phyloP scores from a whole-genome alignment of 352 stramenopile genomes.

The Phytophthora hibernalis region DNA sequence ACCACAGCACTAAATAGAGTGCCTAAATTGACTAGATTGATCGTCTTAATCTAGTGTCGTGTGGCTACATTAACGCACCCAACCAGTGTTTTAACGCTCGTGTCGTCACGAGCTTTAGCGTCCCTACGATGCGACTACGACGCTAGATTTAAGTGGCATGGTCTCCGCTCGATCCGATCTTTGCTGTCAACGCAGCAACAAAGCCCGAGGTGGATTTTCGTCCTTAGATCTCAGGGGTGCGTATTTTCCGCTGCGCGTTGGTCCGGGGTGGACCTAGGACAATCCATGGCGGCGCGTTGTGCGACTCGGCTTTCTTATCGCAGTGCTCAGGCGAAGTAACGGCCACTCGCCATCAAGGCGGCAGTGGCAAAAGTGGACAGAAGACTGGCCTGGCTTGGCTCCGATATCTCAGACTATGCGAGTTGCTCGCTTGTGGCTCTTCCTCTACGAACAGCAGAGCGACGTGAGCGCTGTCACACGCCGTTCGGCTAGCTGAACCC shows the following conservation, averaged over 20 bases:
- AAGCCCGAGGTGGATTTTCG: conserved; percentile 19
- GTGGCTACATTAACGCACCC: no score
- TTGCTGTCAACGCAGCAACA: conserved; percentile 1
- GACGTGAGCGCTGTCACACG: conserved; percentile 33
- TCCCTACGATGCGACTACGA: conserved; percentile 11
- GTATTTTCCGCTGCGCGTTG: conserved; percentile 30
- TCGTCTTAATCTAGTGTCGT: not conserved
- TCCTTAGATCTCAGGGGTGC: conserved; percentile 26
- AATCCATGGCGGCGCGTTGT: not conserved
- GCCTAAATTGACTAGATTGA: conserved; percentile 3
- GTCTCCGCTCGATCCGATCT: conserved; percentile 10
- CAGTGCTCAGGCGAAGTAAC: conserved; percentile 17
- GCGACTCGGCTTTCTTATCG: conserved; percentile 12
- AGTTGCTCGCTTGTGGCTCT: conserved; percentile 8
- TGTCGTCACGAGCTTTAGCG: not conserved
- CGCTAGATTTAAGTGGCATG: conserved; percentile 15
- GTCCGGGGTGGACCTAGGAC: conserved; percentile 13
- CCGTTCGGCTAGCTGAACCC: conserved; percentile 35
- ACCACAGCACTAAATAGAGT: conserved; percentile 1
- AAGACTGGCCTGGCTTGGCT: conserved; percentile 17
- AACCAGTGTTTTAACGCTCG: no score
- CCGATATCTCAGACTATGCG: conserved; percentile 30
- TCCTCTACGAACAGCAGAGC: conserved; percentile 40
- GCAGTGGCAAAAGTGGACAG: conserved; percentile 36
- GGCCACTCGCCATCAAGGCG: conserved; percentile 20